Evolutionary conservation across 768 basidiomycete species (phyloP), one percentile per base, ranked within the genome.

Genomic region (Lentinula raphanica): DNA sequence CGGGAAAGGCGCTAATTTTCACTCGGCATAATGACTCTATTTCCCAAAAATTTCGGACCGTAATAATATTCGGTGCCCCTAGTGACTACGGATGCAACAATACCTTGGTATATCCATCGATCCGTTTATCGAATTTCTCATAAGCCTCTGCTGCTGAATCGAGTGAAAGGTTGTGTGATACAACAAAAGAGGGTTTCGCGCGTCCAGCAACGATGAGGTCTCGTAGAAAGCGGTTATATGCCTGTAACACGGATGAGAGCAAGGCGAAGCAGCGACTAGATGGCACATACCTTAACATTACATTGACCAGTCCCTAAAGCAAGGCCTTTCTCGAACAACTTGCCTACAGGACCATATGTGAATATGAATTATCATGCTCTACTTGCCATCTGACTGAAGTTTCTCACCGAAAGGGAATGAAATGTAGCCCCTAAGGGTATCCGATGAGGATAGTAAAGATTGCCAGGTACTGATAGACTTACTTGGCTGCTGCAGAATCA

Each of bases 241-340:
- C 61, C 79, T 81, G 60, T 19, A 51, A 12, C 28, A 12, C 17
- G 39, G 35, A 50, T 19, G 28, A 57, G 54, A 25, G 25, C 9
- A 21, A 49, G 25, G 17, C 45, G 13, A 44, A 2, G 8, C 31
- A 49, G 12, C 15, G 21, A 19, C 5, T 8, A 27, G 42, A 7
- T 21, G 7, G 9, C 3, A 44, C 68, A 31, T 23, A 78, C 79
- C 74, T 82, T 81, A 60, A 80, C 79, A 58, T 82, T 82, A 66
- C 80, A 82, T 68, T 82, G 80, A 1, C 81, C 80, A 8, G 81
- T 82, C 6, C 79, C 81, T 27, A 83, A 51, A 3, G 72, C 72
- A n/a, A 83, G 66, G 0, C 80, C 81, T 60, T 82, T 83, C 69
- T 82, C 81, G 64, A 83, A 83, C 8, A 82, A 64, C 63, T 78